Base-by-base conservation (phyloP, 2,329 filamentous ascomycete genomes). In the Penicillium sp. region DNA sequence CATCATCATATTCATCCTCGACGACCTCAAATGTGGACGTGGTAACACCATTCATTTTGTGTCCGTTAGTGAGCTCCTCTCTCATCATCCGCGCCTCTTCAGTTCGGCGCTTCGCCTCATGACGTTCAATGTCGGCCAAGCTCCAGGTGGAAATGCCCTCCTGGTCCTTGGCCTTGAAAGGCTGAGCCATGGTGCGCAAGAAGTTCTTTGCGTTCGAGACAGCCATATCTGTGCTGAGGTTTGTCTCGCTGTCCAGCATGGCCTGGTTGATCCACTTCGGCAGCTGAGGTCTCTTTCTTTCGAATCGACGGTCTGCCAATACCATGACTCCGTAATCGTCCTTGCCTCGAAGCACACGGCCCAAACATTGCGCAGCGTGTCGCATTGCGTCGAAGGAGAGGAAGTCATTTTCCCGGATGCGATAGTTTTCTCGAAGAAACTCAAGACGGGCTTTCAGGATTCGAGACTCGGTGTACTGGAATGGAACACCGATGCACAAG, bases 321-420 rank as follows among this genome's bases (percentile, higher is more conserved):
- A 98, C 92, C 93, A 98, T 98, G 76, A 98, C 89, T n/a, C 93
- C 93, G 70, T 98, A 98, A 71, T 98, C 93, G 66, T 98, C 95
- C 70, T 98, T 98, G 23, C 93, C 93, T 62, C 93, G 81, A 54
- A 98, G 76, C 38, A 98, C 93, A 66, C 93, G 91, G 12, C 93
- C 95, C 1, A 98, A 77, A 65, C 93, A 98, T 67, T 98, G 93
- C 0, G 93, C 92, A 12, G 93, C 93, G 67, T 98, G 93, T n/a
- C 93, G 84, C 92, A 98, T 98, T 20, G 93, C 93, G 66, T 98
- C 93, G 77, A 98, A 98, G 18, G 93, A 97, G 8, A 98, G 75
- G 66, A 98, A 98, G 66, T 98, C 95, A 59, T 95, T 95, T 68
- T 97, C 93, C 51, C 89, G 84, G 68, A 98, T 98, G 47, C 90